Evolutionary conservation across 352 stramenopile genomes (phyloP).

Genomic region (Globisporangium yorkense): DNA sequence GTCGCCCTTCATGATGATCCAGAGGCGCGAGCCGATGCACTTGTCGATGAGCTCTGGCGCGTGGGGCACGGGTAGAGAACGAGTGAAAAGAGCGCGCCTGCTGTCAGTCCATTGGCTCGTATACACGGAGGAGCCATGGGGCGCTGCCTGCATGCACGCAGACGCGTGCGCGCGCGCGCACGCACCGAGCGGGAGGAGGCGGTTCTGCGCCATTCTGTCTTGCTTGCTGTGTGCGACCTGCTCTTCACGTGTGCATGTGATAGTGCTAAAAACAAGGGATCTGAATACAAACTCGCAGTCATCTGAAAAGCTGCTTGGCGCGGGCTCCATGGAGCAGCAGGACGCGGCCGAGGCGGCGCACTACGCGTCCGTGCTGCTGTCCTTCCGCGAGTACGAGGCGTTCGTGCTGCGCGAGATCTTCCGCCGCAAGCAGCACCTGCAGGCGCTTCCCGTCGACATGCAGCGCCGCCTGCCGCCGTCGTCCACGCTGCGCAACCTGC

Average conservation of each 20-base stretch:
- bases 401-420: slow-evolving; percentile 83
- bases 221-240: not conserved
- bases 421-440: slow-evolving; percentile 76
- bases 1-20: slow-evolving; percentile 99
- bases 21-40: slow-evolving; percentile 97
- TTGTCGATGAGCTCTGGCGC: slow-evolving; percentile 97
- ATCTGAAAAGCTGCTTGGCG: too few relatives aligned
- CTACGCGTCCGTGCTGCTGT: slow-evolving; percentile 80
- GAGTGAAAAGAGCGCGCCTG: not conserved
- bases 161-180: not conserved
- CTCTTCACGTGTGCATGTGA: too few relatives aligned
- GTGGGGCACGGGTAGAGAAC: not conserved
- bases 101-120: not conserved
- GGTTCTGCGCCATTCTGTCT: slow-evolving; percentile 60
- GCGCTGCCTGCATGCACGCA: not conserved
- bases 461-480: slow-evolving; percentile 63
- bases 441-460: slow-evolving; percentile 67
- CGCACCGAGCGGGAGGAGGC: slow-evolving; percentile 76
- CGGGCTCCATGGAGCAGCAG: too few relatives aligned
- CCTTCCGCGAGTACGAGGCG: slow-evolving; percentile 80
- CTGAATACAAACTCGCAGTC: too few relatives aligned
- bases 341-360: slow-evolving; percentile 65
- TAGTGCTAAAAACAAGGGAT: too few relatives aligned
- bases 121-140: not conserved
- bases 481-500: slow-evolving; percentile 66